Conservation (phyloP, 192 early-diverging fungal genomes). For the Entomortierella chlamydospora region DNA sequence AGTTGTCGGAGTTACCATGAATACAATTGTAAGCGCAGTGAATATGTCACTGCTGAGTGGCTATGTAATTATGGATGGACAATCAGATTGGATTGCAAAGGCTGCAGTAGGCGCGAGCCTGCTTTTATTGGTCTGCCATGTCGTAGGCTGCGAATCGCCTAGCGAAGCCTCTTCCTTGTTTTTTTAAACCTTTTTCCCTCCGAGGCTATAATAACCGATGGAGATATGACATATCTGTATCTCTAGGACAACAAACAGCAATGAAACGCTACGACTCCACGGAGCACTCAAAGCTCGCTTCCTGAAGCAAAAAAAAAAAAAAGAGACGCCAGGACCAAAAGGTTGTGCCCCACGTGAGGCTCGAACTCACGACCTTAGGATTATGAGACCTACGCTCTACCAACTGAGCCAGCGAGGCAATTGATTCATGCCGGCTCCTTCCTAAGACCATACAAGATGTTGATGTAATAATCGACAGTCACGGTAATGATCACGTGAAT, state of each 20-base stretch:
- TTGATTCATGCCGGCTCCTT: background rate
- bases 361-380: conserved; percentile 61
- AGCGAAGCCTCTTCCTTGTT: conserved; percentile 21
- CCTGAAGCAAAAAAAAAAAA: background rate
- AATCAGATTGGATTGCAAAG: conserved; percentile 51
- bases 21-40: conserved; percentile 36
- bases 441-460: no score
- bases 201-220: no score
- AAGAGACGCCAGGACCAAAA: background rate
- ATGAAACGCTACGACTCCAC: no score
- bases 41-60: conserved; percentile 44
- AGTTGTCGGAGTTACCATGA: conserved; percentile 20
- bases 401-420: conserved; percentile 56
- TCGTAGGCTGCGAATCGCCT: conserved; percentile 24
- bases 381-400: conserved; percentile 64
- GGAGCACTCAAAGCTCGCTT: no score
- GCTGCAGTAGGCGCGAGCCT: conserved; percentile 19
- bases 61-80: conserved; percentile 42
- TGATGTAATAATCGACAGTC: no score
- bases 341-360: conserved; percentile 46
- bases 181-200: no score
- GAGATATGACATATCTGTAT: no score
- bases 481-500: no score
- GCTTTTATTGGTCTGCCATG: conserved; percentile 31
- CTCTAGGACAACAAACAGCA: no score